Percentiles rank a stretch among this genome's conserved stretches.
These are phyloP conservation scores for Histomonas meleagridis DNA, from an alignment of 208 protist genomes.

Conservation along the genomic window DNA sequence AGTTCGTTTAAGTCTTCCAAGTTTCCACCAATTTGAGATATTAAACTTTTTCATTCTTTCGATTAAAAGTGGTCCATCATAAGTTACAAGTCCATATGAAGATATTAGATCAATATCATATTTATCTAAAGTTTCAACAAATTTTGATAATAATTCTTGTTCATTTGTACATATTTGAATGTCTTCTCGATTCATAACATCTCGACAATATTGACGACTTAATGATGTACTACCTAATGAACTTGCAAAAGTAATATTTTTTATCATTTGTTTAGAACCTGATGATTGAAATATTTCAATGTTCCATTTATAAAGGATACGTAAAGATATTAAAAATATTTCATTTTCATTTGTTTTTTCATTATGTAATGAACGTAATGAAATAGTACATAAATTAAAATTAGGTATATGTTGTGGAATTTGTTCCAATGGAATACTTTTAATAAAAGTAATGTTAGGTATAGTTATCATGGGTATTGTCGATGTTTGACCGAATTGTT, in stretches of 20 bases:
- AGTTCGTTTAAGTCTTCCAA: background rate
- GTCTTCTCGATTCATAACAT: background rate
- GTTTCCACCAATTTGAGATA: background rate
- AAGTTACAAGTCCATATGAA: background rate
- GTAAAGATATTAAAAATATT: background rate
- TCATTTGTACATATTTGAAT: background rate
- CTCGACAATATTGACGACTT: background rate
- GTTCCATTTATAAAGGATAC: background rate
- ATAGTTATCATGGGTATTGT: background rate
- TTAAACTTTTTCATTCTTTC: background rate
- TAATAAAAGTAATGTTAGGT: background rate
- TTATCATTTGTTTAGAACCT: background rate
- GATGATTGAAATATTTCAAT: background rate
- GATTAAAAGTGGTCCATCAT: background rate
- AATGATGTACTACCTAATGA: background rate
- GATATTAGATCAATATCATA: conserved; percentile 10
- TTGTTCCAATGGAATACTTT: too few relatives aligned
- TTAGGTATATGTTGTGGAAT: background rate
- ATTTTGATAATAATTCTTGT: background rate
- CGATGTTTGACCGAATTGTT: background rate
- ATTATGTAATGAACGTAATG: background rate
- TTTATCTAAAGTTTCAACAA: background rate
- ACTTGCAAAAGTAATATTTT: background rate
- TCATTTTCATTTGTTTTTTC: background rate
- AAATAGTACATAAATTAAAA: background rate